Base-by-base conservation (phyloP, 1,139 yeast genomes). In the Kurtzmaniella quercitrusa region DNA sequence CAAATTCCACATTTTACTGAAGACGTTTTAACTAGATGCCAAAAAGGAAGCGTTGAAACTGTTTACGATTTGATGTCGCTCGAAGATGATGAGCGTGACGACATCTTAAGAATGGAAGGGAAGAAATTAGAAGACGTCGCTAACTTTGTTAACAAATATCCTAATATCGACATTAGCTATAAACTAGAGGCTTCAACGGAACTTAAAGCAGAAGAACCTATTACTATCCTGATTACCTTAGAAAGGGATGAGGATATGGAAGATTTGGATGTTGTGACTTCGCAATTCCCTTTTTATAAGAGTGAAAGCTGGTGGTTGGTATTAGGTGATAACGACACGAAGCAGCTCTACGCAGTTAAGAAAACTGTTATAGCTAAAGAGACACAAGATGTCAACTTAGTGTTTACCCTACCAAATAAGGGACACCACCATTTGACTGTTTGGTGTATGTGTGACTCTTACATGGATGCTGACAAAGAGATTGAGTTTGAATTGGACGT, bases 381-480 rank as follows among this genome's bases (percentile, higher is more conserved):
- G 44, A 57, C 62, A 2, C 88, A 83, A 54, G 55, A 64, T 3
- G 68, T 84, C 16, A 67, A 65, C 8, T 54, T 93, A 41, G 77
- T 76, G 21, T 77, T 87, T 49, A 68, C 80, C 0, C 59, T 87
- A 16, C 83, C 89, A 0, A 70, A 64, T 3, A 60, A 74, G 3
- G 96, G 96, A 0, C 60, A 65, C 6, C 84, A 82, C 45, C 60
- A 72, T 11, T 63, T 89, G 34, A 78, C 82, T 0, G 65, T 88
- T 2, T 91, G 95, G 95, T 83, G 93, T 55, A 77, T 91, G 62
- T 86, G 97, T 63, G 98, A 91, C 56, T 84, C 95, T 0, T 93
- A 91, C 56, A 54, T 88, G 23, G 98, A 89, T 57, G 95, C 89
- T 2, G 98, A 93, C 58, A 88, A 87, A 58, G 96, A 91, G 63